Base-by-base conservation (phyloP, 768 basidiomycete species). In the Termitomyces sp. region DNA sequence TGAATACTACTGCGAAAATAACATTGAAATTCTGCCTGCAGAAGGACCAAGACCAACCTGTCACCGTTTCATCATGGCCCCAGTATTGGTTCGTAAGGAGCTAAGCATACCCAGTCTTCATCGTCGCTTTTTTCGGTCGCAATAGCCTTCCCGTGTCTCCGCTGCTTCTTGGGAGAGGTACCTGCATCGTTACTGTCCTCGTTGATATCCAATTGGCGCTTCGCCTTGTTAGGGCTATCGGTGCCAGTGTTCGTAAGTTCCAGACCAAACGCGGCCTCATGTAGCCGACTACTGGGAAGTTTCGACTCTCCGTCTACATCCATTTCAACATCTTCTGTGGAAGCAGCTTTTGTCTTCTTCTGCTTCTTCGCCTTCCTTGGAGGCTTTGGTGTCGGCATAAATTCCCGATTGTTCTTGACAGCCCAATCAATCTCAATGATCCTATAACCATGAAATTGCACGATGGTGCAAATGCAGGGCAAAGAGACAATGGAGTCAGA, bases 391-490 rank as follows among this genome's bases (percentile, higher is more conserved):
- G 79, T 77, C n/a, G 87, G 84, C 31, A 85, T 74, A 59, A 86
- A 87, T 52, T 78, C 75, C 62, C 72, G 79, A 59, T 79, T 74
- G 64, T 89, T 81, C 72, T 84, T 84, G 69, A 88, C 81, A 1
- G 89, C 80, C 85, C 84, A 89, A 70, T 91, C 88, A 67, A 91
- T 86, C 73, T 91, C 89, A 72, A 91, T 84, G 70, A 91, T 89
- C 78, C 88, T 91, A 70, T 66, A 65, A 65, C 68, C 70, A 71
- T 69, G 70, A 58, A 71, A 64, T 68, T 67, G 39, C 53, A 54
- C 53, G 27, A 54, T 30, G 41, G 12, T 31, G n/a, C 53, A 54
- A 45, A 54, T 64, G 69, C 60, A 65, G 31, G 15, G 34, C 63
- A 49, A 69, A 70, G 69, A 61, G 63, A 67, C 62, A 70, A 69